Evolutionary conservation across 2,329 filamentous ascomycete genomes (phyloP), one percentile per base, ranked within the genome.

Genomic region (Alternaria solani): DNA sequence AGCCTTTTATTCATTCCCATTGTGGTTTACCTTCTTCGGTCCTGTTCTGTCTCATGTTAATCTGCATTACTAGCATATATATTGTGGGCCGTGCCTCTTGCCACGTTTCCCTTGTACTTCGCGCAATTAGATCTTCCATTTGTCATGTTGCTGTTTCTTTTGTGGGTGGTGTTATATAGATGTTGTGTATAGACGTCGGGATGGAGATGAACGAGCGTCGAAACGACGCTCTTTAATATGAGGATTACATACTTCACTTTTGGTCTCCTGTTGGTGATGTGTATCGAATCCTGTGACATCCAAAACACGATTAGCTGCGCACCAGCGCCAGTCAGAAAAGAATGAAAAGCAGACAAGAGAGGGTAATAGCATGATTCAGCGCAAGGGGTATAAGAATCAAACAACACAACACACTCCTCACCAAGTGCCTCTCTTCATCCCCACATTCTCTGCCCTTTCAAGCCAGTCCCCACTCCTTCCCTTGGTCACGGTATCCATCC

Each of bases 1-100:
- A 48, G 30, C 46, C 23, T 36, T 34, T 36, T 18, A 48, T 32
- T 49, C 23, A 49, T 38, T 36, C 46, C 20, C 46, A 9, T 26
- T 38, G 20, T 32, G 38, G 12, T n/a, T 9, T 12, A 53, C 9
- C 28, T 36, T 14, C 41, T 44, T 54, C 18, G 20, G 7, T 42
- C n/a, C 64, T 62, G 23, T 66, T 69, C 9, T 71, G 66, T 61
- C 69, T 68, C 82, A 18, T 49, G 46, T 36, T 38, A 26, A 25
- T 38, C 46, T 49, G 46, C 46, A 49, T 49, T 49, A 49, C 20
- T 49, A 49, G 46, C 30, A 49, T 49, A 49, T 38, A 49, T 49
- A 14, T 49, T 49, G 32, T 20, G 46, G 46, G 46, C 8, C 30
- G 32, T 49, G 20, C 34, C 46, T 36, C 14, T 49, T 38, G 34